Evolutionary conservation across 495 filamentous ascomycete species (phyloP).

Genomic region (Podospora pseudoanserina): DNA sequence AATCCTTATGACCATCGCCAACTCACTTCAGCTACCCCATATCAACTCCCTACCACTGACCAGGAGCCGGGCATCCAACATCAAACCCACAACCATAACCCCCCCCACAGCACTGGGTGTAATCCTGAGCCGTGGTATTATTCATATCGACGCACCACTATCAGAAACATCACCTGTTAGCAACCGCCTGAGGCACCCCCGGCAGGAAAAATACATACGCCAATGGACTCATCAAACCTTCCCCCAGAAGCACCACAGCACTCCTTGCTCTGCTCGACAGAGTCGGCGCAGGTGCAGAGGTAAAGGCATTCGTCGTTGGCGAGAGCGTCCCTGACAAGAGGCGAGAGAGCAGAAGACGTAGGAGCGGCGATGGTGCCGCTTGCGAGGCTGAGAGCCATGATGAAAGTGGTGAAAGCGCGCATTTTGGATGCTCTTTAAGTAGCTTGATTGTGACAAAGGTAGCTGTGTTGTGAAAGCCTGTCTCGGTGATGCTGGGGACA

Average conservation of each 20-base stretch:
- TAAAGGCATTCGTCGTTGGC: neutral
- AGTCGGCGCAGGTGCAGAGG: neutral
- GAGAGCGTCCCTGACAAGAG: no score
- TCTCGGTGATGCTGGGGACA: neutral
- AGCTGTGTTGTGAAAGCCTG: neutral
- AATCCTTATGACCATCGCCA: no score
- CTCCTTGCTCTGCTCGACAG: neutral
- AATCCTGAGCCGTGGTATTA: no score
- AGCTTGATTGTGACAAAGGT: neutral
- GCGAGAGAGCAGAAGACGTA: neutral
- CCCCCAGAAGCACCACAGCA: neutral
- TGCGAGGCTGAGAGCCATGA: neutral
- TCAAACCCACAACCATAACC: no score
- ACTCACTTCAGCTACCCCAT: no score
- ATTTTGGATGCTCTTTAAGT: neutral
- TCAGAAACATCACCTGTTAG: no score
- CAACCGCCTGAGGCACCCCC: no score
- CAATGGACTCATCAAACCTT: neutral
- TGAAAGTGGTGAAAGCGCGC: neutral
- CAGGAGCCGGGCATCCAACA: no score
- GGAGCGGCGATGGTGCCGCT: neutral
- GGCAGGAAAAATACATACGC: neutral
- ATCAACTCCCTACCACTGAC: no score
- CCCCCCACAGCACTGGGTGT: no score
- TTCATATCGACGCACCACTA: no score